A percentile compares a stretch with the other conserved stretches of the same genome.
Conservation (phyloP, 2,329 filamentous ascomycete genomes). For the Colletotrichum viniferum region DNA sequence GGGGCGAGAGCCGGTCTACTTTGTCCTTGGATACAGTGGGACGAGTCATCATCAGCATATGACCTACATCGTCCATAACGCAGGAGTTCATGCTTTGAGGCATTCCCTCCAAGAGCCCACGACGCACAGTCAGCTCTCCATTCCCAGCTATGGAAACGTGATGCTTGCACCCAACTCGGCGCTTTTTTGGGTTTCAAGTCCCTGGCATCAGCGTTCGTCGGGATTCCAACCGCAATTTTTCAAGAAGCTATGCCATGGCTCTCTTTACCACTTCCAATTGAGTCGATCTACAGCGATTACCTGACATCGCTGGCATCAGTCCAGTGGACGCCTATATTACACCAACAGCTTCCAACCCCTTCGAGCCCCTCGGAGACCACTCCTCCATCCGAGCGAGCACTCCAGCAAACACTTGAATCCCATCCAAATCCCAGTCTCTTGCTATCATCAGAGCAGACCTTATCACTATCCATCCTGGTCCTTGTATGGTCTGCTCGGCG, state of each 20-base stretch:
- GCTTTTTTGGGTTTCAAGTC: neutral
- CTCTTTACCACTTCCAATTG: neutral
- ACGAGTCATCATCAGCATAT: too few relatives aligned
- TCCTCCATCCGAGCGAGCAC: neutral
- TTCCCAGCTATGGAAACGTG: neutral
- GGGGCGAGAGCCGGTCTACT: too few relatives aligned
- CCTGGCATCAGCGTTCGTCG: neutral
- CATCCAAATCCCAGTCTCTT: neutral
- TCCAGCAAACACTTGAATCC: neutral
- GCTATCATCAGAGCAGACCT: neutral
- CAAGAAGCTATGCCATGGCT: neutral
- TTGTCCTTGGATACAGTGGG: too few relatives aligned
- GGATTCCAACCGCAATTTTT: neutral
- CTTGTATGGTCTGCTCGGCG: neutral
- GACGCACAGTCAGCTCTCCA: neutral
- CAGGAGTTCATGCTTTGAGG: too few relatives aligned
- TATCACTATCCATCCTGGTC: neutral
- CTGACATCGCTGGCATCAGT: neutral
- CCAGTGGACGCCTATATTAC: neutral
- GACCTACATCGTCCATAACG: too few relatives aligned
- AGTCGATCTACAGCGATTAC: neutral
- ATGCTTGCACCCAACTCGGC: neutral
- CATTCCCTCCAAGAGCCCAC: neutral
- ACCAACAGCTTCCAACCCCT: neutral
- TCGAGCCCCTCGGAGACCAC: neutral